Evolutionary conservation across 441 rosid species (phyloP).

Genomic region (Populus hybrid): DNA sequence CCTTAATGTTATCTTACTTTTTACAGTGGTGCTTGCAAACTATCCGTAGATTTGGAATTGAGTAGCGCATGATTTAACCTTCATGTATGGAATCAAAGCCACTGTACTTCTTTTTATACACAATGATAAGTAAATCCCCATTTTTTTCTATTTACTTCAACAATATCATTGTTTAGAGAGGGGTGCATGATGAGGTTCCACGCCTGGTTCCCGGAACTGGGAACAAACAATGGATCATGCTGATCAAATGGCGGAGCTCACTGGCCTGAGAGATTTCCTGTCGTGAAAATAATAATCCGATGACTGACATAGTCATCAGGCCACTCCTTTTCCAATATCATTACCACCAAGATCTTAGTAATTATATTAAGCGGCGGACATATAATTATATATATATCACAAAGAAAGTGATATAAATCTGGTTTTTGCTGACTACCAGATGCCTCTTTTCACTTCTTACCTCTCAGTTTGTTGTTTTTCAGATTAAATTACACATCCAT

Average conservation of each 20-base stretch:
- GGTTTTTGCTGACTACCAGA: background rate
- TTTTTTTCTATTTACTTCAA: background rate
- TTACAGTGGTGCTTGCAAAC: no score
- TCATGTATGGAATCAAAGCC: background rate
- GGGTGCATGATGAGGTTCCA: conserved; percentile 25
- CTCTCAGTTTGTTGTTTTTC: background rate
- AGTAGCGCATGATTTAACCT: conserved; percentile 8
- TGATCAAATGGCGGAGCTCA: conserved; percentile 14
- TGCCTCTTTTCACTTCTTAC: background rate
- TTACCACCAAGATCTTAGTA: background rate
- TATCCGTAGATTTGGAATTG: background rate
- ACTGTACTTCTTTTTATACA: conserved; percentile 11
- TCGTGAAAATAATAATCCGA: conserved; percentile 9
- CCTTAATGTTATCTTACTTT: no score
- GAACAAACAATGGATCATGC: conserved; percentile 25
- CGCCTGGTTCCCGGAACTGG: conserved; percentile 34
- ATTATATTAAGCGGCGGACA: background rate
- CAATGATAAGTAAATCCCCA: conserved; percentile 8
- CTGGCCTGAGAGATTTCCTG: conserved; percentile 11
- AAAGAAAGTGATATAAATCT: background rate
- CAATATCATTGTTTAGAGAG: conserved; percentile 3
- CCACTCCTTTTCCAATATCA: background rate
- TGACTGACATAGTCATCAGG: conserved; percentile 4
- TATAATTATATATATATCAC: background rate
- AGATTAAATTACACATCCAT: no score